Conservation (phyloP, 169 alveolate species). For the Cryptosporidium baileyi region DNA sequence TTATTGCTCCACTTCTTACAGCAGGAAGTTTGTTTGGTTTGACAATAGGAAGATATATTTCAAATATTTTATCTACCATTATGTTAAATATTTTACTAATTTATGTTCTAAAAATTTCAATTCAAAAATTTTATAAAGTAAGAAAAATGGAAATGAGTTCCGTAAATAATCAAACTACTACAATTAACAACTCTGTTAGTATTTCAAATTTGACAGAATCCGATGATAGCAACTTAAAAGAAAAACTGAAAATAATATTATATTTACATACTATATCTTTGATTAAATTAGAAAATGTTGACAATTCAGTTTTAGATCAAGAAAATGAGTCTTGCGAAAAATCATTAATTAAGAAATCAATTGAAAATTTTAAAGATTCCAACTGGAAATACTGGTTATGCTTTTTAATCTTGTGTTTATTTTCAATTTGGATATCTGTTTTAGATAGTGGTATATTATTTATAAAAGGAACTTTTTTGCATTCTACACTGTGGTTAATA, state of each 20-base stretch:
- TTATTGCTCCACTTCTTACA: conserved; percentile 52
- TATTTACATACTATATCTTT: conserved; percentile 14
- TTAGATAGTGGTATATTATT: conserved; percentile 45
- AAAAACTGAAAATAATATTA: conserved; percentile 4
- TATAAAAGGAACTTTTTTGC: background rate
- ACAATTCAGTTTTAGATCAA: background rate
- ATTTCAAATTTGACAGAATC: background rate
- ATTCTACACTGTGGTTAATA: background rate
- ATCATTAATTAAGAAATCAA: background rate
- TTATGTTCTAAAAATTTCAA: conserved; percentile 21
- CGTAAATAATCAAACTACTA: background rate
- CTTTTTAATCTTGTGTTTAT: background rate
- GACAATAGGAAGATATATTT: background rate
- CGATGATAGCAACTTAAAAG: background rate
- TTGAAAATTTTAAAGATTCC: background rate
- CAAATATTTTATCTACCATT: conserved; percentile 2
- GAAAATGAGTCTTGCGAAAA: background rate
- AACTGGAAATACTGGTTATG: conserved; percentile 14
- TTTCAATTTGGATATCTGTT: conserved; percentile 23
- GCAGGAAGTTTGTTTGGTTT: conserved; percentile 56
- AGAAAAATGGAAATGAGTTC: conserved; percentile 5
- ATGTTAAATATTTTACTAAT: background rate
- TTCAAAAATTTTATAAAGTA: background rate
- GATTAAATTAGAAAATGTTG: background rate
- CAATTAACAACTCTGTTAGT: background rate